These are phyloP conservation scores for Heimioporus sp. DNA, from an alignment of 768 basidiomycete species.

Conservation along the genomic window DNA sequence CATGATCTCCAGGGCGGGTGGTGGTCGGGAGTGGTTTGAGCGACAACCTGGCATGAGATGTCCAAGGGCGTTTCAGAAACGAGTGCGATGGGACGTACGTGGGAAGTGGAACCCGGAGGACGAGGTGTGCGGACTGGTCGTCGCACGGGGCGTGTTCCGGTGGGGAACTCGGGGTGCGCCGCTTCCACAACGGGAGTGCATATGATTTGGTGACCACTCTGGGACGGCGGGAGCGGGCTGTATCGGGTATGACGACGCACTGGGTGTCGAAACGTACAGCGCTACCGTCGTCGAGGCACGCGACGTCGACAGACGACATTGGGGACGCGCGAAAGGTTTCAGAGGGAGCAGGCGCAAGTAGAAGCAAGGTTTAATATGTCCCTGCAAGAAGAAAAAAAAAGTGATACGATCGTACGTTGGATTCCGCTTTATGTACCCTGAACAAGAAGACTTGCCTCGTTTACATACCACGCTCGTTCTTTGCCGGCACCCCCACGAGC, in stretches of 20 bases:
- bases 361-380: too few species aligned
- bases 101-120: conserved; percentile 62
- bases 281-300: conserved; percentile 22
- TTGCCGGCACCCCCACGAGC: too few species aligned
- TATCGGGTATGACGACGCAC: conserved; percentile 74
- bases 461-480: too few species aligned
- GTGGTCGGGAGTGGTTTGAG: conserved; percentile 39
- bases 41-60: conserved; percentile 38
- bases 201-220: conserved; percentile 63
- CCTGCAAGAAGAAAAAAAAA: too few species aligned
- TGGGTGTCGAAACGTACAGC: conserved; percentile 69
- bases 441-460: too few species aligned
- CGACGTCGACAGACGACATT: conserved; percentile 14
- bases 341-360: too few species aligned
- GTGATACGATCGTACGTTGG: too few species aligned
- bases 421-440: too few species aligned
- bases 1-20: conserved; percentile 32
- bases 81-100: conserved; percentile 39
- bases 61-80: not conserved
- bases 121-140: conserved; percentile 42
- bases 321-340: not conserved
- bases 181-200: conserved; percentile 67
- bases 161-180: conserved; percentile 22
- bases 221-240: conserved; percentile 41
- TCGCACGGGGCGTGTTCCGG: conserved; percentile 19